Conservation (phyloP, 306 rosid genomes). For the Geum urbanum region DNA sequence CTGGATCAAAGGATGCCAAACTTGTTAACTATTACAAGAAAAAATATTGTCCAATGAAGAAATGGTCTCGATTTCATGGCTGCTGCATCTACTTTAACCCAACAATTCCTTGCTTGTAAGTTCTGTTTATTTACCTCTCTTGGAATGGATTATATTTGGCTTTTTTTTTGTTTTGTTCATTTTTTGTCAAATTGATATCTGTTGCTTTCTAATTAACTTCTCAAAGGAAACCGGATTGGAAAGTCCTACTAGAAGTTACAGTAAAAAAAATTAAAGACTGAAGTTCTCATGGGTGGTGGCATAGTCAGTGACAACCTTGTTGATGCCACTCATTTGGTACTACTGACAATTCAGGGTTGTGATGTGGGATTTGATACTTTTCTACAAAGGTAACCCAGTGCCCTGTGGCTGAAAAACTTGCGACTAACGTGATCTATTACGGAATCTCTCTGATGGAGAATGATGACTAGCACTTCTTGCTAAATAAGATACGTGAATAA, state of each 20-base stretch:
- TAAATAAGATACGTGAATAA: no score
- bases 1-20: conserved; percentile 40
- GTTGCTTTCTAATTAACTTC: conserved; percentile 20
- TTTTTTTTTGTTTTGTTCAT: not conserved
- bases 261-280: conserved; percentile 62
- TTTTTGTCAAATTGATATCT: not conserved
- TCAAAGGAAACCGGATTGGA: conserved; percentile 63
- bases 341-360: conserved; percentile 43
- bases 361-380: conserved; percentile 38
- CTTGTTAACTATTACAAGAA: conserved; percentile 53
- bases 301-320: conserved; percentile 43
- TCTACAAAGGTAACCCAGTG: conserved; percentile 53
- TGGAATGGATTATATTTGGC: not conserved
- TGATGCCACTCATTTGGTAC: conserved; percentile 70
- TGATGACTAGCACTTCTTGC: no score
- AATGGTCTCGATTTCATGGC: conserved; percentile 64
- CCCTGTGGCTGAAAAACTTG: not conserved
- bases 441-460: no score
- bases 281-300: conserved; percentile 74
- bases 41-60: conserved; percentile 72
- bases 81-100: conserved; percentile 61
- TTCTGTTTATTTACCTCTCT: conserved; percentile 10
- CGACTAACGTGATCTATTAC: no score
- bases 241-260: conserved; percentile 40
- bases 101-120: conserved; percentile 59